These are phyloP conservation scores for Macroventuria anomochaeta DNA, from an alignment of 2,329 filamentous ascomycete genomes.

Conservation along the genomic window DNA sequence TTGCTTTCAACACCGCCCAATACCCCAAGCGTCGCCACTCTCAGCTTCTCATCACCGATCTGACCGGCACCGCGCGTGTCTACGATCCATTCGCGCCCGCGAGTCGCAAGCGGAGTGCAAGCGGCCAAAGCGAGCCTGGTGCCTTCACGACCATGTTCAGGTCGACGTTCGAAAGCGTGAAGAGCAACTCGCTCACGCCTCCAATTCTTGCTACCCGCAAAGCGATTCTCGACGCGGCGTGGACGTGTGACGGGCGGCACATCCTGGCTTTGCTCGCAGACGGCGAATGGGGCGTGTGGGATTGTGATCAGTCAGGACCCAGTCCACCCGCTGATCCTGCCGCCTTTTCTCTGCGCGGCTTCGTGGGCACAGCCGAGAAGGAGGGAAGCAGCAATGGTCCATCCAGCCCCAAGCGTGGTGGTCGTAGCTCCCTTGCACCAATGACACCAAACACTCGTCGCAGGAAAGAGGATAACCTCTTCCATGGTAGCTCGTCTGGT, in stretches of 20 bases:
- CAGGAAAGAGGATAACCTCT: conserved; percentile 54
- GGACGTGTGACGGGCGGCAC: conserved; percentile 54
- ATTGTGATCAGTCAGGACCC: conserved; percentile 48
- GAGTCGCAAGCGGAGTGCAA: conserved; percentile 29
- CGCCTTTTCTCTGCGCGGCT: conserved; percentile 47
- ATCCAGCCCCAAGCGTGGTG: conserved; percentile 44
- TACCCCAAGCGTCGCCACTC: conserved; percentile 61
- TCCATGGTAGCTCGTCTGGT: conserved; percentile 49
- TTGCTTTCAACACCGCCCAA: conserved; percentile 62
- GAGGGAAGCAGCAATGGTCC: conserved; percentile 26
- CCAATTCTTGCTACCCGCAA: conserved; percentile 52
- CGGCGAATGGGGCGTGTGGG: conserved; percentile 63
- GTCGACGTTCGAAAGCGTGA: conserved; percentile 42
- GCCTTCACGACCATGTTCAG: conserved; percentile 44
- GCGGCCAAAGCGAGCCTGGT: conserved; percentile 28
- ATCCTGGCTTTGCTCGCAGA: conserved; percentile 57
- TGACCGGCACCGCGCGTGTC: conserved; percentile 62
- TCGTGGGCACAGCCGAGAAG: conserved; percentile 39
- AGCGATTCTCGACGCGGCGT: conserved; percentile 56
- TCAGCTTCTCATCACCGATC: conserved; percentile 62
- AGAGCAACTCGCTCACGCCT: conserved; percentile 29
- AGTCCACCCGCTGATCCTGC: conserved; percentile 37
- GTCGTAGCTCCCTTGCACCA: conserved; percentile 51
- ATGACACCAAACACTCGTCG: conserved; percentile 61
- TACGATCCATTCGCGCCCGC: conserved; percentile 60